These are phyloP conservation scores for Erythrophleum ivorense DNA, from an alignment of 331 rosid species.

Conservation along the genomic window DNA sequence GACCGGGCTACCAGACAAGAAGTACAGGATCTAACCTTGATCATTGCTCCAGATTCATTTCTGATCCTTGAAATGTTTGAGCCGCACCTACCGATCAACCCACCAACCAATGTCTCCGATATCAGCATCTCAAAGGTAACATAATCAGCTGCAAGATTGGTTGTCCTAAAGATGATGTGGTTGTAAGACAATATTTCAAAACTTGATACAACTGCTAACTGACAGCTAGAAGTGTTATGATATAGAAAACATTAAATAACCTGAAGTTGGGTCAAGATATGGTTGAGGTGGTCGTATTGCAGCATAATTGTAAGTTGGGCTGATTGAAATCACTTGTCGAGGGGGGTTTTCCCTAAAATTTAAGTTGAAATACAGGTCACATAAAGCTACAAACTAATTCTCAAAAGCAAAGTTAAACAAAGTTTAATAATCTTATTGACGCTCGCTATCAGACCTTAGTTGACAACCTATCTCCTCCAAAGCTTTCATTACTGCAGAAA, in stretches of 20 bases:
- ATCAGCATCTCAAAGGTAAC: constrained; percentile 93
- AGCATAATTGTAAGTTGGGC: constrained; percentile 83
- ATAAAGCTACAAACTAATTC: constrained; percentile 35
- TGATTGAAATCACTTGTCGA: constrained; percentile 85
- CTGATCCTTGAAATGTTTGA: constrained; percentile 93
- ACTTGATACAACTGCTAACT: constrained; percentile 59
- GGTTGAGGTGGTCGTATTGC: constrained; percentile 73
- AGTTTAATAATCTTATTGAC: constrained; percentile 5
- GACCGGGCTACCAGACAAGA: background rate
- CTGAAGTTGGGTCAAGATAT: constrained; percentile 79
- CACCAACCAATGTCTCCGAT: constrained; percentile 95
- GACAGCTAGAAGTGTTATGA: constrained; percentile 50
- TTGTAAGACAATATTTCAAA: constrained; percentile 84
- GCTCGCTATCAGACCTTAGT: constrained; percentile 66
- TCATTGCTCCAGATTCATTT: constrained; percentile 89
- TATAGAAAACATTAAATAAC: constrained; percentile 72
- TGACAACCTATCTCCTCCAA: constrained; percentile 88
- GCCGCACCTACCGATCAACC: constrained; percentile 86
- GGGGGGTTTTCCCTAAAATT: constrained; percentile 82
- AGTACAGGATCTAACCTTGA: constrained; percentile 68
- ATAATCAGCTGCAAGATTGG: constrained; percentile 99
- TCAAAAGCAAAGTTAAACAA: constrained; percentile 30
- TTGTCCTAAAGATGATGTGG: constrained; percentile 99
- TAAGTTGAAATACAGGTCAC: constrained; percentile 26
- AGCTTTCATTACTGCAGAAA: constrained; percentile 79